Base-by-base conservation (phyloP, 2,329 filamentous ascomycete genomes). In the Davidsoniella neocaledoniae region DNA sequence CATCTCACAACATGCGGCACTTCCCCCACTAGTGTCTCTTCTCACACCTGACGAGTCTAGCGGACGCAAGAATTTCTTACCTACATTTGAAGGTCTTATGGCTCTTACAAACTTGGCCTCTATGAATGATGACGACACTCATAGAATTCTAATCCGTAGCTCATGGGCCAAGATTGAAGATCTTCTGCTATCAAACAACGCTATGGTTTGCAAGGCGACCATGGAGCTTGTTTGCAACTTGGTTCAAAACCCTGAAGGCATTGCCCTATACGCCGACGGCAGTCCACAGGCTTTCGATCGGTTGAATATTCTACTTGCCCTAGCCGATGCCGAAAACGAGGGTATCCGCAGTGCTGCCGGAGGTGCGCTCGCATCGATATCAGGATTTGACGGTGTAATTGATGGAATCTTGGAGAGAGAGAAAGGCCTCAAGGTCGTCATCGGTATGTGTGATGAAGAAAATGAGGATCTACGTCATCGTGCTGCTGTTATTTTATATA, bases 31-130 rank as follows among this genome's bases (percentile, higher is more conserved):
- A 1, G 65, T 83, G 5, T 78, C 77, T 17, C 81, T 96, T 49
- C 72, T 96, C 14, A 67, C 74, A 0, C 75, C 78, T 5, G 77
- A 83, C 46, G 74, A 78, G 4, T 67, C 69, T 1, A 68, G 72
- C 2, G 76, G 80, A 43, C 76, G 76, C 1, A 76, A 81, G 47
- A 84, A 94, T 62, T 75, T 96, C 12, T 73, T 98, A 0, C 87
- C 91, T 0, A 80, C 83, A 0, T 98, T 96, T 57, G 91, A 98
- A 64, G 74, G 83, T 0, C 73, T 98, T 7, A 82, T 96, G 62
- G 90, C 91, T 0, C 74, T 98, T 36, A 96, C 91, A 0, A 98
- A 98, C 58, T 75, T 98, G 6, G 91, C 90, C 0, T 93, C 86
- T 0, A 76, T 81, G 10, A 81, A 88, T 48, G 74, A 81, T 53